Conservation (phyloP, 768 basidiomycete species). For the Boletus pseudo-olivaceus region DNA sequence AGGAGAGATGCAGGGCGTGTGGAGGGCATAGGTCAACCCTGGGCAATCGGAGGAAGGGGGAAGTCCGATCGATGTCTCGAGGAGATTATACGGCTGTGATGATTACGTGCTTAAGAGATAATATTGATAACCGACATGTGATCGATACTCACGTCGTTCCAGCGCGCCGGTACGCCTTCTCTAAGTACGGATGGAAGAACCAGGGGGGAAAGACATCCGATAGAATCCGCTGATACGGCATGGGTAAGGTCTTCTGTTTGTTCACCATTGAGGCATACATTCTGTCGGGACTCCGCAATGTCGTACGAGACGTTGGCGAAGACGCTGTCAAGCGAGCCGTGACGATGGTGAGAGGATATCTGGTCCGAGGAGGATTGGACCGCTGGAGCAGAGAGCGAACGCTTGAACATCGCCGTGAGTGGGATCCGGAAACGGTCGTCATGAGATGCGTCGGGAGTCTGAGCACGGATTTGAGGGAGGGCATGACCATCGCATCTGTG, state of each 20-base stretch:
- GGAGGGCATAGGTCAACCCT: slow-evolving; percentile 20
- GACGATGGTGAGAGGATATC: slow-evolving; percentile 15
- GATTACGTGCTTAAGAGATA: slow-evolving; percentile 18
- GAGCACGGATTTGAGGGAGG: slow-evolving; percentile 21
- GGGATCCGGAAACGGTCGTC: slow-evolving; percentile 42
- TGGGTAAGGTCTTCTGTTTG: slow-evolving; percentile 21
- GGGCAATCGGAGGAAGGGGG: slow-evolving; percentile 24
- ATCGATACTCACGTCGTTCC: slow-evolving; percentile 32
- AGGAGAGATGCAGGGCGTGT: slow-evolving; percentile 27
- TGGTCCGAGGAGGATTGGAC: slow-evolving; percentile 17
- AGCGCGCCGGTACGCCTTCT: slow-evolving; percentile 29
- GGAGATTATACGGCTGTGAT: slow-evolving; percentile 32
- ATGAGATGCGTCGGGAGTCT: slow-evolving; percentile 26
- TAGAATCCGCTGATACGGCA: slow-evolving; percentile 21
- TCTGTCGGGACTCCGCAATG: slow-evolving; percentile 20
- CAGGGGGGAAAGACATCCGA: slow-evolving; percentile 29
- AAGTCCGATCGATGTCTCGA: slow-evolving; percentile 30
- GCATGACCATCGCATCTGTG: slow-evolving; percentile 1
- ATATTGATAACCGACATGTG: slow-evolving; percentile 8
- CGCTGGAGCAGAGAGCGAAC: slow-evolving; percentile 56
- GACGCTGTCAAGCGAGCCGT: slow-evolving; percentile 27
- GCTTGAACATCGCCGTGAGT: slow-evolving; percentile 63
- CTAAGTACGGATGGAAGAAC: slow-evolving; percentile 31
- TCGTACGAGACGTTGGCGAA: slow-evolving; percentile 32
- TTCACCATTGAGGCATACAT: slow-evolving; percentile 13